Conservation (phyloP, 805 yeast species). For the Starmerella vaccinii region DNA sequence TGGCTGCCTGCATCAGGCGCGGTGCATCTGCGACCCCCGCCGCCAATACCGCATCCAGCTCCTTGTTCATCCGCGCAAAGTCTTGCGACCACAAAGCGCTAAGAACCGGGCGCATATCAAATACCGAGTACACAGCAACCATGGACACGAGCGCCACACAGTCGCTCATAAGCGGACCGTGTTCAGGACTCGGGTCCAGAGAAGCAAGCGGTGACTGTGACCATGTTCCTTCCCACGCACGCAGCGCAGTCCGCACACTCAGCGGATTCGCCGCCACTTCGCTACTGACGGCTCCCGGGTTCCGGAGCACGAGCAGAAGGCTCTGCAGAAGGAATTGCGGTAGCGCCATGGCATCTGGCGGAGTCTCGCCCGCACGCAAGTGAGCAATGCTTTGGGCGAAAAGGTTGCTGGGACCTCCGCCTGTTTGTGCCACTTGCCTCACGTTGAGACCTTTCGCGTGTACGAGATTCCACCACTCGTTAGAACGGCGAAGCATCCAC, state of each 20-base stretch:
- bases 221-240: constrained; percentile 35
- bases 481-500: constrained; percentile 34
- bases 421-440: constrained; percentile 17
- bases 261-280: constrained; percentile 31
- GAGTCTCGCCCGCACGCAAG: constrained; percentile 15
- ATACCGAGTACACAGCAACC: constrained; percentile 30
- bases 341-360: constrained; percentile 8
- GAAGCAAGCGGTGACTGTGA: constrained; percentile 36
- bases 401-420: constrained; percentile 7
- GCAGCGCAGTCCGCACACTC: constrained; percentile 30
- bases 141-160: constrained; percentile 35
- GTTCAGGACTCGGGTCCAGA: constrained; percentile 34
- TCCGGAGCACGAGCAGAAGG: constrained; percentile 15
- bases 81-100: constrained; percentile 35
- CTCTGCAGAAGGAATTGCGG: constrained; percentile 20
- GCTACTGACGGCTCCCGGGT: not conserved
- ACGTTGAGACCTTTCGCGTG: constrained; percentile 21
- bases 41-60: constrained; percentile 19
- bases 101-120: constrained; percentile 34
- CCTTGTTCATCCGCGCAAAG: constrained; percentile 32
- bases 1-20: constrained; percentile 32
- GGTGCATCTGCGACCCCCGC: constrained; percentile 23
- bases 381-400: constrained; percentile 11
- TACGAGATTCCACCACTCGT: constrained; percentile 26
- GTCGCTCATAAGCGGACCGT: constrained; percentile 35